phyloP scores from a whole-genome alignment of 495 filamentous ascomycete species.

The Trichodelitschia bisporula region DNA sequence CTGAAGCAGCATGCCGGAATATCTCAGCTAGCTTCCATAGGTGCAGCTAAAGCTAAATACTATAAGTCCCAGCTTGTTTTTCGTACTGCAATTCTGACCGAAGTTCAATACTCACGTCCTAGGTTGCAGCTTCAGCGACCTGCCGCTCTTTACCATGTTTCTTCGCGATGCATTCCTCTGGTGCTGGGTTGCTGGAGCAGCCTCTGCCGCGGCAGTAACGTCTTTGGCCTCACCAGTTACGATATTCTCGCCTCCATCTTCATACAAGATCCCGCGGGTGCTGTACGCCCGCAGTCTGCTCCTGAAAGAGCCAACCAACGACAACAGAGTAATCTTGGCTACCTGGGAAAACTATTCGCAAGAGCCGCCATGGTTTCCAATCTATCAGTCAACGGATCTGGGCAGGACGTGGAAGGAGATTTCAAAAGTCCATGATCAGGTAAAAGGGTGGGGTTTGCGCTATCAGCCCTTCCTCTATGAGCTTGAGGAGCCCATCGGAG shows the following conservation, averaged over 20 bases:
- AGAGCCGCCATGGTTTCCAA: conserved; percentile 37
- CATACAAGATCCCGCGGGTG: conserved; percentile 20
- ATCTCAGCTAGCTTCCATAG: no score
- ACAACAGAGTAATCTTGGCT: conserved; percentile 26
- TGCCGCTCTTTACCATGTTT: no score
- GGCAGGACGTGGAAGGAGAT: conserved; percentile 38
- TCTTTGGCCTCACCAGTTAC: no score
- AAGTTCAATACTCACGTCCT: no score
- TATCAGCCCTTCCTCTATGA: conserved; percentile 45
- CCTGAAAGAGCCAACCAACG: conserved; percentile 11
- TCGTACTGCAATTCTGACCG: no score
- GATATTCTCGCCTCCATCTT: conserved; percentile 21
- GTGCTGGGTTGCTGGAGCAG: no score
- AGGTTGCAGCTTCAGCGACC: no score
- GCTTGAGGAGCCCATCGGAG: conserved; percentile 28
- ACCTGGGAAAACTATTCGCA: conserved; percentile 40
- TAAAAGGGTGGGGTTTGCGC: conserved; percentile 35
- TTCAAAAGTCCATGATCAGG: conserved; percentile 33
- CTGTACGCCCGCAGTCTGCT: conserved; percentile 28
- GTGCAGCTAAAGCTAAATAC: no score
- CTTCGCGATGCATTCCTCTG: no score
- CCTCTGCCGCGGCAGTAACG: no score
- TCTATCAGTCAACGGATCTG: conserved; percentile 34
- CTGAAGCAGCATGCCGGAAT: no score
- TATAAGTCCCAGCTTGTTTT: no score